These are phyloP conservation scores for Cyclotella sp. DNA, from an alignment of 108 stramenopile species.

Conservation along the genomic window DNA sequence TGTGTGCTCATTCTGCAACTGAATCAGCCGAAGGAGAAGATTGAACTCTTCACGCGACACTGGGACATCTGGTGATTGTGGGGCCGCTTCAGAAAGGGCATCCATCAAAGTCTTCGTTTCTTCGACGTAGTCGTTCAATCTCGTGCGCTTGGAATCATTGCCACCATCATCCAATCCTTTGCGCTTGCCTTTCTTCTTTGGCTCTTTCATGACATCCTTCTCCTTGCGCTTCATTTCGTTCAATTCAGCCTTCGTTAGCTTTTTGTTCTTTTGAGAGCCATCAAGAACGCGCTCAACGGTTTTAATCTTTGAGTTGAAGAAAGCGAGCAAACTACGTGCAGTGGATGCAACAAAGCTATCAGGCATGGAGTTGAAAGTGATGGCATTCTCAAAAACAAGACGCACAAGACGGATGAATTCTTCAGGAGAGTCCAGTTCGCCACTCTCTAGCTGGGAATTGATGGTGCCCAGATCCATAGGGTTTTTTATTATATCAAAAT, in stretches of 20 bases:
- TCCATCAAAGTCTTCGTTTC: constrained; percentile 62
- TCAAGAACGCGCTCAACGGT: too few relatives aligned
- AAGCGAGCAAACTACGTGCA: too few relatives aligned
- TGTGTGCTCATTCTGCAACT: constrained; percentile 74
- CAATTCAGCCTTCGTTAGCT: too few relatives aligned
- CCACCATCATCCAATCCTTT: constrained; percentile 55
- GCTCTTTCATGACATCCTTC: constrained; percentile 55
- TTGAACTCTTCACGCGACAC: constrained; percentile 81
- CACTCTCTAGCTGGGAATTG: too few relatives aligned
- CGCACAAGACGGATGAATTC: too few relatives aligned
- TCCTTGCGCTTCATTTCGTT: constrained; percentile 53
- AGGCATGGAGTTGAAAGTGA: constrained; percentile 91
- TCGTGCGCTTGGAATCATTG: constrained; percentile 62
- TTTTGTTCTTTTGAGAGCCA: too few relatives aligned
- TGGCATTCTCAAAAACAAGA: too few relatives aligned
- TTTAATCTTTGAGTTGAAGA: too few relatives aligned
- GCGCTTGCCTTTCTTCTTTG: constrained; percentile 70
- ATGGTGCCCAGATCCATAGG: too few relatives aligned
- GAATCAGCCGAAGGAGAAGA: constrained; percentile 69
- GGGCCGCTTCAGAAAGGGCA: constrained; percentile 64
- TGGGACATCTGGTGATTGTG: constrained; percentile 41
- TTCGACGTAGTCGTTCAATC: constrained; percentile 61
- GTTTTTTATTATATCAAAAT: constrained; percentile 85
- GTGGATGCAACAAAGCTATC: constrained; percentile 85
- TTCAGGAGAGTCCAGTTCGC: too few relatives aligned